Percentiles rank a stretch among this genome's conserved stretches.
Conservation (phyloP, 352 stramenopile genomes). For the Phytophthora crassamura region DNA sequence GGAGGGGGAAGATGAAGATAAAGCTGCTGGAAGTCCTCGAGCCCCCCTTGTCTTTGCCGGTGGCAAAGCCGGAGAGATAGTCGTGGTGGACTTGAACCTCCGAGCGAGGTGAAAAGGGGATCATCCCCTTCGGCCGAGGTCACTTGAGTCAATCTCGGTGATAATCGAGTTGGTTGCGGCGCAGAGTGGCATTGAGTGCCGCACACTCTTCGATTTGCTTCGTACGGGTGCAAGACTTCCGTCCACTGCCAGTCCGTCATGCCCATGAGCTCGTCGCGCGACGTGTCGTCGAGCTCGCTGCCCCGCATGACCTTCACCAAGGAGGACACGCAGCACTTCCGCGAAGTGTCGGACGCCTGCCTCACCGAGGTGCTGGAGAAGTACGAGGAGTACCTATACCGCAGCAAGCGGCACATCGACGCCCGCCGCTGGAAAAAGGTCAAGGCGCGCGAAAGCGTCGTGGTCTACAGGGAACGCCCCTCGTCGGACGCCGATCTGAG, state of each 20-base stretch:
- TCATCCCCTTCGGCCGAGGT: too few species aligned
- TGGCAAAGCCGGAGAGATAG: too few species aligned
- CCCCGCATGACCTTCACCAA: constrained; percentile 38
- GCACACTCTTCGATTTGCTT: constrained; percentile 22
- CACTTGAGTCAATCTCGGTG: too few species aligned
- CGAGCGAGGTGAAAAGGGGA: too few species aligned
- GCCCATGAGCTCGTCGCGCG: constrained; percentile 30
- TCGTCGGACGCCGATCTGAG: constrained; percentile 17
- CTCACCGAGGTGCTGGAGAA: constrained; percentile 38
- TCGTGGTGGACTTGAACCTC: too few species aligned
- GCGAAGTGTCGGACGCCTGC: constrained; percentile 31
- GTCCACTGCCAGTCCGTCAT: background rate
- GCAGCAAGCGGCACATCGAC: constrained; percentile 34
- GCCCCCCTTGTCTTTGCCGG: too few species aligned
- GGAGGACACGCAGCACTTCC: constrained; percentile 42
- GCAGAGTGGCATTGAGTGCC: constrained; percentile 5
- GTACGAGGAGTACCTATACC: constrained; percentile 51
- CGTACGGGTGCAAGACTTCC: background rate
- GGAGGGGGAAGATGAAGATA: too few species aligned
- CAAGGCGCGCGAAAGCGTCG: constrained; percentile 41
- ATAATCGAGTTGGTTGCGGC: too few species aligned
- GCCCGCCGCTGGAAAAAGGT: constrained; percentile 47
- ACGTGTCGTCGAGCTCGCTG: constrained; percentile 32
- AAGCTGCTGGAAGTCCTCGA: too few species aligned
- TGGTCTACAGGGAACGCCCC: constrained; percentile 44